phyloP scores from a whole-genome alignment of 768 basidiomycete genomes.

The Gloeopeniophorella convolvens region DNA sequence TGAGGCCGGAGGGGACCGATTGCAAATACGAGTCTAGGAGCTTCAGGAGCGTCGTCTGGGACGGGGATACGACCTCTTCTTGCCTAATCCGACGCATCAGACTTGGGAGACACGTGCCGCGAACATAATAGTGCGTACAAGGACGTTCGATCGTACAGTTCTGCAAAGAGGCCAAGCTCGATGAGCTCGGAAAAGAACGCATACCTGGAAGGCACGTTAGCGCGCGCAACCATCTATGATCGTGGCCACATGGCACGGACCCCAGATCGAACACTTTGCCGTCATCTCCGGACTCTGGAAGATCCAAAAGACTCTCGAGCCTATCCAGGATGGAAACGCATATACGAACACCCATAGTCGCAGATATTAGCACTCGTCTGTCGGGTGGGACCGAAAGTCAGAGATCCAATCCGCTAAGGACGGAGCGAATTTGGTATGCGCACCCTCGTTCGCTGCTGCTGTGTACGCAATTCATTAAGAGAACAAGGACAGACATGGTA shows the following conservation, averaged over 20 bases:
- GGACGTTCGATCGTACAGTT: slow-evolving; percentile 14
- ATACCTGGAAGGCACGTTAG: slow-evolving; percentile 14
- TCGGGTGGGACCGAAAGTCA: slow-evolving; percentile 1
- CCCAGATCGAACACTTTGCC: slow-evolving; percentile 72
- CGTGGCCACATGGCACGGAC: slow-evolving; percentile 33
- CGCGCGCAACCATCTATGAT: slow-evolving; percentile 7
- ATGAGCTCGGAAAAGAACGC: slow-evolving; percentile 16
- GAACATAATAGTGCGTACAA: slow-evolving; percentile 9
- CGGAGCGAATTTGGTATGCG: slow-evolving; percentile 3
- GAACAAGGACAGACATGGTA: slow-evolving; percentile 12
- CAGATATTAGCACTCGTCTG: slow-evolving; percentile 49
- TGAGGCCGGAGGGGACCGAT: slow-evolving; percentile 28
- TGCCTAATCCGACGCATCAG: slow-evolving; percentile 33
- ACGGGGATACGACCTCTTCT: slow-evolving; percentile 72
- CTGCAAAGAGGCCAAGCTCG: slow-evolving; percentile 17
- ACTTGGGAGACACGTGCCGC: neutral
- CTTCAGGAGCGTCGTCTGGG: slow-evolving; percentile 84
- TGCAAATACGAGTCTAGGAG: slow-evolving; percentile 81
- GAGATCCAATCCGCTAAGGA: neutral
- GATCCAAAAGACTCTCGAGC: slow-evolving; percentile 66
- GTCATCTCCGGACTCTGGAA: slow-evolving; percentile 54
- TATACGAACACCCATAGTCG: slow-evolving; percentile 54
- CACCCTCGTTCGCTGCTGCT: slow-evolving; percentile 10
- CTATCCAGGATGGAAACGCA: slow-evolving; percentile 63
- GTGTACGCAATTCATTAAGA: slow-evolving; percentile 17